These are phyloP conservation scores for Terana coerulea DNA, from an alignment of 768 basidiomycete species.

Conservation along the genomic window DNA sequence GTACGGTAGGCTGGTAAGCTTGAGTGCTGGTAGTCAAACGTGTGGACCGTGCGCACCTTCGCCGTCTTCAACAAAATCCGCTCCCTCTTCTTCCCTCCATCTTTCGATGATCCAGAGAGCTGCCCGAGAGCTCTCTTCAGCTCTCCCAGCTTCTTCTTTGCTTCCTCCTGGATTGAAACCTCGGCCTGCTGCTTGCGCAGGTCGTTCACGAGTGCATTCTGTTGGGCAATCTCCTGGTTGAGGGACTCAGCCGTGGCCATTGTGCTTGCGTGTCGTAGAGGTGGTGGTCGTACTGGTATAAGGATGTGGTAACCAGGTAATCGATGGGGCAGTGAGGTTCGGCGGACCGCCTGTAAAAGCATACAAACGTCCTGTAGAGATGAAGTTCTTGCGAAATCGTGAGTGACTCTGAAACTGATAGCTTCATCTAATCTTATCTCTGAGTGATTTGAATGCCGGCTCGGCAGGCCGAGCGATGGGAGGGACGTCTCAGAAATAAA, in stretches of 20 bases:
- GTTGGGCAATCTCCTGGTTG: slow-evolving; percentile 50
- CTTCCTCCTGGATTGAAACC: slow-evolving; percentile 47
- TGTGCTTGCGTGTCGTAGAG: slow-evolving; percentile 1
- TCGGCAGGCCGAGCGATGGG: too few relatives aligned
- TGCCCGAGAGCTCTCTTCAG: slow-evolving; percentile 54
- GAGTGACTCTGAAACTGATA: too few relatives aligned
- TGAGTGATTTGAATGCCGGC: too few relatives aligned
- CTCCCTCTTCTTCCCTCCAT: slow-evolving; percentile 59
- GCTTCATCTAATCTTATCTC: too few relatives aligned
- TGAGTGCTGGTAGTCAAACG: neutral
- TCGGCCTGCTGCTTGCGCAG: slow-evolving; percentile 57
- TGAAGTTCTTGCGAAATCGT: too few relatives aligned
- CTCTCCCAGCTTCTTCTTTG: slow-evolving; percentile 66
- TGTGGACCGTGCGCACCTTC: slow-evolving; percentile 62
- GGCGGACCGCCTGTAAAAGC: too few relatives aligned
- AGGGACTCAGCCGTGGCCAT: slow-evolving; percentile 45
- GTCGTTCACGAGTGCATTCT: slow-evolving; percentile 56
- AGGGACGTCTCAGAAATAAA: too few relatives aligned
- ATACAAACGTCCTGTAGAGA: too few relatives aligned
- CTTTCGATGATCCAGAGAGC: slow-evolving; percentile 36
- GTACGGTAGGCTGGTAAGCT: slow-evolving; percentile 13
- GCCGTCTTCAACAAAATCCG: slow-evolving; percentile 85
- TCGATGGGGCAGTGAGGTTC: neutral
- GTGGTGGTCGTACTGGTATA: neutral
- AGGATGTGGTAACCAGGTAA: neutral